phyloP scores from a whole-genome alignment of 2,329 filamentous ascomycete genomes.

The Pseudogymnoascus sp. region DNA sequence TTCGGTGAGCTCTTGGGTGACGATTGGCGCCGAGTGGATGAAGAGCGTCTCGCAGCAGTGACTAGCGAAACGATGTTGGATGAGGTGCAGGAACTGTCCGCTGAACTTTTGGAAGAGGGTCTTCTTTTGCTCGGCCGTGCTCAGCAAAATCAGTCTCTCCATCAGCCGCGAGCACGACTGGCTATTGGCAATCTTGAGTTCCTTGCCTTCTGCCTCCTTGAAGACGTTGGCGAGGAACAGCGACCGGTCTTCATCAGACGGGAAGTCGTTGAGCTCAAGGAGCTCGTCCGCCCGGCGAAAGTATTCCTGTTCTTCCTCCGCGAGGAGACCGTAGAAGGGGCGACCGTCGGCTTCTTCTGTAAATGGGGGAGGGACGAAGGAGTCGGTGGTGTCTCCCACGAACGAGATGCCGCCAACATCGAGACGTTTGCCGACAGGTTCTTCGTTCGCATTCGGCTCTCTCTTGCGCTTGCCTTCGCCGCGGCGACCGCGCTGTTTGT shows the following conservation, averaged over 20 bases:
- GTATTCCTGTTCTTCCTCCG: slow-evolving; percentile 90
- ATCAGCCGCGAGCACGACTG: slow-evolving; percentile 91
- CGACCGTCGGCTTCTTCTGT: slow-evolving; percentile 19
- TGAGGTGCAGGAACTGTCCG: slow-evolving; percentile 77
- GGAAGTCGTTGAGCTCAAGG: slow-evolving; percentile 84
- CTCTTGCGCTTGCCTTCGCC: slow-evolving; percentile 41
- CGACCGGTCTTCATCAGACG: slow-evolving; percentile 60
- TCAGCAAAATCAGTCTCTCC: slow-evolving; percentile 82
- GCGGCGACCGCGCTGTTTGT: slow-evolving; percentile 49
- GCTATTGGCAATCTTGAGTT: slow-evolving; percentile 90
- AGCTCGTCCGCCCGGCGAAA: slow-evolving; percentile 85
- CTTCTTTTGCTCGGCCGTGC: slow-evolving; percentile 73
- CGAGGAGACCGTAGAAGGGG: slow-evolving; percentile 82
- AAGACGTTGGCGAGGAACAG: slow-evolving; percentile 76
- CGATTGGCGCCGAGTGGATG: slow-evolving; percentile 67
- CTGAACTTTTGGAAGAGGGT: slow-evolving; percentile 76
- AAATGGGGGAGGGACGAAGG: slow-evolving; percentile 16
- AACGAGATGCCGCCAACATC: slow-evolving; percentile 16
- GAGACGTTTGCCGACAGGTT: slow-evolving; percentile 27
- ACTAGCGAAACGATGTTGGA: slow-evolving; percentile 92
- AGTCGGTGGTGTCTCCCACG: slow-evolving; percentile 17
- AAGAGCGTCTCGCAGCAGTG: slow-evolving; percentile 97
- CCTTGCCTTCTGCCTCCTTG: slow-evolving; percentile 79
- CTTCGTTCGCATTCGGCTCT: slow-evolving; percentile 34
- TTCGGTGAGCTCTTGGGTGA: slow-evolving; percentile 61